Evolutionary conservation across 2,329 filamentous ascomycete genomes (phyloP).

Genomic region (Monosporascus sp.): DNA sequence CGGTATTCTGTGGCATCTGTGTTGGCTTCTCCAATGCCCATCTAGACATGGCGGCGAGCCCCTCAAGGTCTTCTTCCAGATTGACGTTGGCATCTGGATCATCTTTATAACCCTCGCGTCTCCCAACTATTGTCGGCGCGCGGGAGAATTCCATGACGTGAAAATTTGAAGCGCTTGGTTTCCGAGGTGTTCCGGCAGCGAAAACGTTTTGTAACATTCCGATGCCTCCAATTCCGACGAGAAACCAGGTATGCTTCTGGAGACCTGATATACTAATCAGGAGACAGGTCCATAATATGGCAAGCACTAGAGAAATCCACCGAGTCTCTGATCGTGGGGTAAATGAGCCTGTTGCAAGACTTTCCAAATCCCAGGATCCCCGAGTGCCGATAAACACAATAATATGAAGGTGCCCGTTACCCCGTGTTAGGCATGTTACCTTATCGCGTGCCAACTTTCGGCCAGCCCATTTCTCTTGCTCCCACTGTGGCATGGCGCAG

Average conservation of each 20-base stretch:
- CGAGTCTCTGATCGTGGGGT: slow-evolving; percentile 4
- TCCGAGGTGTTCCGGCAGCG: slow-evolving; percentile 5
- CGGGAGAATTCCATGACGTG: neutral
- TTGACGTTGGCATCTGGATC: neutral
- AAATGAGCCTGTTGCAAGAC: slow-evolving; percentile 1
- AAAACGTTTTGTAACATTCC: slow-evolving; percentile 12
- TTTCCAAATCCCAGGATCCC: slow-evolving; percentile 7
- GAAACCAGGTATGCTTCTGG: slow-evolving; percentile 7
- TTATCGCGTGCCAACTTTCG: slow-evolving; percentile 3
- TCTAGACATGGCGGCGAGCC: neutral
- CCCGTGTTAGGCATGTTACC: slow-evolving; percentile 11
- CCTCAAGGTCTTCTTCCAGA: neutral
- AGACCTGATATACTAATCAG: slow-evolving; percentile 7
- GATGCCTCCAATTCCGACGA: slow-evolving; percentile 8
- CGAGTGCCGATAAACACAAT: slow-evolving; percentile 6
- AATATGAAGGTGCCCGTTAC: slow-evolving; percentile 6
- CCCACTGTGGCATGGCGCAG: slow-evolving; percentile 5
- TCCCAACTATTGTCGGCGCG: slow-evolving; percentile 1
- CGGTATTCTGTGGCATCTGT: neutral
- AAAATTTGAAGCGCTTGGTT: neutral
- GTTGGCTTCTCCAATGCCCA: neutral
- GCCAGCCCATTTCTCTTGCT: slow-evolving; percentile 9
- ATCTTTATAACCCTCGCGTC: neutral
- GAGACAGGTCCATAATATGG: slow-evolving; percentile 6
- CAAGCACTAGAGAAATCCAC: slow-evolving; percentile 2